Conservation (phyloP, 192 early-diverging fungal species). For the Jimgerdemannia lactiflua region DNA sequence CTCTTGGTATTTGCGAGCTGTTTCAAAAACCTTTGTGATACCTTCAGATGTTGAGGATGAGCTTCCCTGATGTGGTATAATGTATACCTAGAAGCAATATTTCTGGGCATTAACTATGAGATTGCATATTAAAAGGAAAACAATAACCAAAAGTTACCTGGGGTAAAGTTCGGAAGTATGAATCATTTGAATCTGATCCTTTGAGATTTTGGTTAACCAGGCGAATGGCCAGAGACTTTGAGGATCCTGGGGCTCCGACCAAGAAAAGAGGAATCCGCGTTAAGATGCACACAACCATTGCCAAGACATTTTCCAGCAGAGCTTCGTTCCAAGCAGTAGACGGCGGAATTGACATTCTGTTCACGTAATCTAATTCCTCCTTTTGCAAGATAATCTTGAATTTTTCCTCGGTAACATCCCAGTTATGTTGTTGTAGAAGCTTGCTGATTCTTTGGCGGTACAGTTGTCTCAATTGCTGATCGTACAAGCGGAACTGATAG, state of each 20-base stretch:
- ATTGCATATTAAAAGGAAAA: background rate
- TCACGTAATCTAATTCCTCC: constrained; percentile 11
- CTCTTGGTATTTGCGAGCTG: constrained; percentile 1
- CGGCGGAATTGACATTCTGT: background rate
- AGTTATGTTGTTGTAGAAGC: background rate
- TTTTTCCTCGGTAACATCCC: background rate
- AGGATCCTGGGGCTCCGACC: background rate
- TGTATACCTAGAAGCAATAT: background rate
- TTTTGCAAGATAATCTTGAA: background rate
- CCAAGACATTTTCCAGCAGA: background rate
- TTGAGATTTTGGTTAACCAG: background rate
- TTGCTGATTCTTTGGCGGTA: constrained; percentile 2
- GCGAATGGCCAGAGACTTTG: background rate
- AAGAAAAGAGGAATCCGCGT: background rate
- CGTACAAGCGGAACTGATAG: no score
- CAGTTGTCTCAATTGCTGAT: constrained; percentile 4
- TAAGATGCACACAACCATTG: background rate
- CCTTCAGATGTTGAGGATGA: constrained; percentile 14
- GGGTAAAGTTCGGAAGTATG: background rate
- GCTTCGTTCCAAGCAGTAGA: background rate
- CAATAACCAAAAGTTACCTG: background rate
- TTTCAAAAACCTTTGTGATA: constrained; percentile 12
- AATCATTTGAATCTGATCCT: background rate
- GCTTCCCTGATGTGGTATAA: background rate
- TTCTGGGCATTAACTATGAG: no score